These are phyloP conservation scores for Smittium mucronatum DNA, from an alignment of 371 early-diverging fungal genomes.

Conservation along the genomic window DNA sequence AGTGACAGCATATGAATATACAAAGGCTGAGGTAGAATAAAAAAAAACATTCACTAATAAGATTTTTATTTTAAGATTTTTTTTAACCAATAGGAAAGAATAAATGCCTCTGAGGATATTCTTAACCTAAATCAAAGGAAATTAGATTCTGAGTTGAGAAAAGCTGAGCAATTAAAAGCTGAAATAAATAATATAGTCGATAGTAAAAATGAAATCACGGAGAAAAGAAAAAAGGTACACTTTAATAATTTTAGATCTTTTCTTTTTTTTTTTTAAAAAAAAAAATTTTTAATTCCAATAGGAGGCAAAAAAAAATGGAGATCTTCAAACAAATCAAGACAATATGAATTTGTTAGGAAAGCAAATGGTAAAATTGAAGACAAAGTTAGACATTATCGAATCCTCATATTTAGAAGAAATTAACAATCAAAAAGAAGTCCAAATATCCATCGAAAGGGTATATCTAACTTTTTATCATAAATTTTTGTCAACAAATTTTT, in stretches of 20 bases:
- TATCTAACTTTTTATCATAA: not conserved
- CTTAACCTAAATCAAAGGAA: conserved; percentile 4
- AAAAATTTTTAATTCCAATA: conserved; percentile 20
- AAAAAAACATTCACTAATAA: too few relatives aligned
- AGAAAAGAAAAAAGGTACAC: conserved; percentile 31
- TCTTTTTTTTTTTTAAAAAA: not conserved
- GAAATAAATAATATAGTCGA: conserved; percentile 38
- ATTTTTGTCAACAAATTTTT: not conserved
- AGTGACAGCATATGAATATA: conserved; percentile 72
- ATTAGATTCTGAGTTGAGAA: conserved; percentile 13
- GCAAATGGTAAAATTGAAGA: conserved; percentile 59
- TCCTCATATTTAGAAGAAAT: conserved; percentile 62
- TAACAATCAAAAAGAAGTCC: conserved; percentile 12
- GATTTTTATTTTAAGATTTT: not conserved
- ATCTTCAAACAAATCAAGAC: conserved; percentile 48
- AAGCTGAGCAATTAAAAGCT: conserved; percentile 29
- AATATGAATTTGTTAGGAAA: conserved; percentile 58
- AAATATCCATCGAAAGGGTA: conserved; percentile 20
- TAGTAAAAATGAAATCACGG: conserved; percentile 33
- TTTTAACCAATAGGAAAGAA: not conserved
- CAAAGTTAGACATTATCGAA: conserved; percentile 63
- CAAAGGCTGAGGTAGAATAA: conserved; percentile 19
- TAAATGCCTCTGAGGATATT: not conserved
- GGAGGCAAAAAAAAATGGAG: conserved; percentile 50
- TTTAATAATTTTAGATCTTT: conserved; percentile 10